A percentile compares a stretch with the other conserved stretches of the same genome.
phyloP scores from a whole-genome alignment of 345 rosid genomes.

The Hypericum androsaemum region DNA sequence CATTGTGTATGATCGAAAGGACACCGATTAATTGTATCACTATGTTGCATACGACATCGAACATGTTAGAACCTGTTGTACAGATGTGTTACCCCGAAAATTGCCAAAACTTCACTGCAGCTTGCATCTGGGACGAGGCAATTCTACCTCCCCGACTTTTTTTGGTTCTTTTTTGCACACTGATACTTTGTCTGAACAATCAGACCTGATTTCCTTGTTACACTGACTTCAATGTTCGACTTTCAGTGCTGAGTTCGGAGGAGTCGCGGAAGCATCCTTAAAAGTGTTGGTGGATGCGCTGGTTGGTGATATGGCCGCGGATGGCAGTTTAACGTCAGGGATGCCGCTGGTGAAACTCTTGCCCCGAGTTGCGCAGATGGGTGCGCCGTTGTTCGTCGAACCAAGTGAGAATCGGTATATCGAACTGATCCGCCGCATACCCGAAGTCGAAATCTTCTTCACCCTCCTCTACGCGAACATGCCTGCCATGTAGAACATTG shows the following conservation, averaged over 20 bases:
- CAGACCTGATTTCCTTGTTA: no score
- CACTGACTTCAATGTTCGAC: no score
- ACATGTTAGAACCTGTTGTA: no score
- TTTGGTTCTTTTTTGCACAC: no score
- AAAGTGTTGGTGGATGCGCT: constrained; percentile 41
- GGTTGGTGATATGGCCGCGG: constrained; percentile 46
- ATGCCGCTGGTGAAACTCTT: constrained; percentile 68
- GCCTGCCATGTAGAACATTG: constrained; percentile 31
- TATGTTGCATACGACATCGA: no score
- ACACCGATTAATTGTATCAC: no score
- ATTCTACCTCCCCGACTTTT: no score
- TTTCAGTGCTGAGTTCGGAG: constrained; percentile 68
- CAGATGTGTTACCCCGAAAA: no score
- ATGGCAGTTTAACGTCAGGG: constrained; percentile 32
- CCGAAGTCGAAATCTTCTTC: constrained; percentile 76
- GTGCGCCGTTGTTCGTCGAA: constrained; percentile 40
- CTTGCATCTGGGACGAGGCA: no score
- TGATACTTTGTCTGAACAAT: no score
- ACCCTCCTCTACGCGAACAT: constrained; percentile 68
- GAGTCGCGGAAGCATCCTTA: constrained; percentile 50
- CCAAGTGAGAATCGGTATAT: constrained; percentile 54
- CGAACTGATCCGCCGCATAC: constrained; percentile 38
- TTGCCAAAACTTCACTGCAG: no score
- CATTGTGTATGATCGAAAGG: no score
- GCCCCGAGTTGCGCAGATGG: constrained; percentile 59